Evolutionary conservation across 495 filamentous ascomycete genomes (phyloP).

Genomic region (Penicillium maclennaniae): DNA sequence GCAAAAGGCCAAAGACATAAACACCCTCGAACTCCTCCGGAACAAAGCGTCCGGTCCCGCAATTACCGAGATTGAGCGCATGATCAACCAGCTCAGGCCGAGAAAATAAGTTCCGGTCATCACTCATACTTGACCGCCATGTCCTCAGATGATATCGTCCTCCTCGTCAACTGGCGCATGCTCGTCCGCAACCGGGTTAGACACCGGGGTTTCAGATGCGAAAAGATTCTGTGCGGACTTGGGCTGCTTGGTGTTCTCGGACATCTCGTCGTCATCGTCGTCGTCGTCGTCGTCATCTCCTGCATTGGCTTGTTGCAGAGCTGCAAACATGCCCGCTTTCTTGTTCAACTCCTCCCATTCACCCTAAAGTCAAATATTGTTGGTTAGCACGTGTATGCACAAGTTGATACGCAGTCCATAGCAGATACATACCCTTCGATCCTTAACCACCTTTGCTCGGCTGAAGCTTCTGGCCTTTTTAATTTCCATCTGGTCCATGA

Average conservation of each 20-base stretch:
- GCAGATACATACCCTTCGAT: slow-evolving; percentile 34
- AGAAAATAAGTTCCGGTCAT: slow-evolving; percentile 35
- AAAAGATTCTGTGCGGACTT: slow-evolving; percentile 14
- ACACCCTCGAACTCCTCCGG: slow-evolving; percentile 58
- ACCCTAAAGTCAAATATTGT: slow-evolving; percentile 18
- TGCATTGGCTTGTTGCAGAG: slow-evolving; percentile 26
- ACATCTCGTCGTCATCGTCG: slow-evolving; percentile 28
- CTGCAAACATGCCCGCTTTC: slow-evolving; percentile 29
- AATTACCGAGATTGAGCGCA: slow-evolving; percentile 55
- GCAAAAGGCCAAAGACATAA: slow-evolving; percentile 71
- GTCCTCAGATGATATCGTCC: slow-evolving; percentile 44
- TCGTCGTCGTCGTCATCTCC: slow-evolving; percentile 25
- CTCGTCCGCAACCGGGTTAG: slow-evolving; percentile 18
- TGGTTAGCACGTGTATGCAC: slow-evolving; percentile 19
- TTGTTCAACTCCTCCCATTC: slow-evolving; percentile 44
- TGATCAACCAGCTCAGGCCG: slow-evolving; percentile 54
- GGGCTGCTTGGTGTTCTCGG: slow-evolving; percentile 23
- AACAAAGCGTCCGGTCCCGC: slow-evolving; percentile 53
- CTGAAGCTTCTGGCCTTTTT: slow-evolving; percentile 66
- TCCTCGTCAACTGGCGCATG: slow-evolving; percentile 32
- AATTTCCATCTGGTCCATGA: slow-evolving; percentile 63
- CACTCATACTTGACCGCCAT: slow-evolving; percentile 4
- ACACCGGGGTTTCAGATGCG: slow-evolving; percentile 10
- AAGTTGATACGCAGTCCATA: neutral
- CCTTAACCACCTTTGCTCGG: slow-evolving; percentile 54